Evolutionary conservation across 305 asterid genomes (phyloP), one percentile per base, ranked within the genome.

Genomic region (Plantago coronopus): DNA sequence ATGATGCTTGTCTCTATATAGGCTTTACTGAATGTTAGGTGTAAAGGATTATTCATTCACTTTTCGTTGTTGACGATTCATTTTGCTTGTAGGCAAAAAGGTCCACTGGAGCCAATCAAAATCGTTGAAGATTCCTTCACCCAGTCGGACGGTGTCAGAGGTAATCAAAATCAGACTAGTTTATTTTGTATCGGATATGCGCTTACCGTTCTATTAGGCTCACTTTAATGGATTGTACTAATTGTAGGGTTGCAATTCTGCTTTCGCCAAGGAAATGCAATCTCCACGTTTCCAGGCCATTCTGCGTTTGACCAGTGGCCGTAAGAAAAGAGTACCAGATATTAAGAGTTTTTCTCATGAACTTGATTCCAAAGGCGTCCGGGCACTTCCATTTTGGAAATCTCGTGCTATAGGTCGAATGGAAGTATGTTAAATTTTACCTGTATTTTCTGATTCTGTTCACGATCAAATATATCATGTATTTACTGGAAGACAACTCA

Each of bases 271-370:
- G 80, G 99, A 94, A 83, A 82, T 94, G 80, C 97, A 85, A 73
- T 94, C 99, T 66, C 99, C 99, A 20, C 89, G 97, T 48, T 87
- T 82, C 82, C 99, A 90, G 76, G 97, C 97, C 38, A 76, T 94
- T 78, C 67, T 85, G 69, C 97, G 95, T 23, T 68, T 83, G 62
- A 94, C 99, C 17, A 89, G 96, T 69, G 93, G 94, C 60, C 91
- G 82, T 42, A 79, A 75, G 57, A 88, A 74, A 76, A 79, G 82
- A 67, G 76, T 68, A 42, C 83, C 84, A 15, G 97, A 94, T 19
- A 74, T 89, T 55, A 94, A 86, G 78, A 90, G 96, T 82, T 89
- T 94, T 79, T 94, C 99, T 60, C 99, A 94, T 69, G 99, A 94
- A 65, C 91, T 94, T 48, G 83, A 94, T 69, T 89, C 99, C 59